These are phyloP conservation scores for Moesziomyces sp. DNA, from an alignment of 1,284 basidiomycete species.

Conservation along the genomic window DNA sequence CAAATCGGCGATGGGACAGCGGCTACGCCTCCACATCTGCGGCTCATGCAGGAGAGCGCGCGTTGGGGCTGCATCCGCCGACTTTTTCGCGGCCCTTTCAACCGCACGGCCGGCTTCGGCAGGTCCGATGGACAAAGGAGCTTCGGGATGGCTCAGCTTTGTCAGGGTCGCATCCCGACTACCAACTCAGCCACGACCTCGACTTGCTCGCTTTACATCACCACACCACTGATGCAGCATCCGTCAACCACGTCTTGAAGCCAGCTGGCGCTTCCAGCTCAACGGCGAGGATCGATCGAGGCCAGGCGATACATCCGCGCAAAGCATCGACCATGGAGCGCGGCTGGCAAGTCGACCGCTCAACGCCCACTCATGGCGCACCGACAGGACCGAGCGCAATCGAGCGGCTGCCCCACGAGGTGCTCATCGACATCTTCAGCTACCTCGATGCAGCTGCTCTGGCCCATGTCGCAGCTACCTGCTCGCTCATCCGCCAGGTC, in stretches of 20 bases:
- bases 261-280: not conserved
- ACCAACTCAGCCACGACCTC: too few relatives aligned
- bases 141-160: too few relatives aligned
- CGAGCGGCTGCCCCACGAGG: slow-evolving; percentile 30
- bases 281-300: not conserved
- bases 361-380: not conserved
- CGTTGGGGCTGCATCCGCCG: too few relatives aligned
- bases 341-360: slow-evolving; percentile 1
- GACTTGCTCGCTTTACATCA: too few relatives aligned
- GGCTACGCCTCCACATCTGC: too few relatives aligned
- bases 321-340: slow-evolving; percentile 9
- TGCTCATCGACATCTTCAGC: slow-evolving; percentile 36
- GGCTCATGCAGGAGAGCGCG: too few relatives aligned
- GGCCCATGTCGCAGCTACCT: slow-evolving; percentile 15
- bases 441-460: slow-evolving; percentile 24
- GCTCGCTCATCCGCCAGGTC: slow-evolving; percentile 18
- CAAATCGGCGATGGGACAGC: too few relatives aligned
- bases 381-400: slow-evolving; percentile 5
- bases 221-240: not conserved
- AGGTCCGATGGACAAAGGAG: too few relatives aligned
- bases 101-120: too few relatives aligned
- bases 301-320: not conserved
- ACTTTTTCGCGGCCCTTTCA: too few relatives aligned
- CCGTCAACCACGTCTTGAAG: slow-evolving; percentile 16
- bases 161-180: too few relatives aligned